A percentile compares a stretch with the other conserved stretches of the same genome.
Conservation (phyloP, 305 asterid genomes). For the Solanum hybrid region DNA sequence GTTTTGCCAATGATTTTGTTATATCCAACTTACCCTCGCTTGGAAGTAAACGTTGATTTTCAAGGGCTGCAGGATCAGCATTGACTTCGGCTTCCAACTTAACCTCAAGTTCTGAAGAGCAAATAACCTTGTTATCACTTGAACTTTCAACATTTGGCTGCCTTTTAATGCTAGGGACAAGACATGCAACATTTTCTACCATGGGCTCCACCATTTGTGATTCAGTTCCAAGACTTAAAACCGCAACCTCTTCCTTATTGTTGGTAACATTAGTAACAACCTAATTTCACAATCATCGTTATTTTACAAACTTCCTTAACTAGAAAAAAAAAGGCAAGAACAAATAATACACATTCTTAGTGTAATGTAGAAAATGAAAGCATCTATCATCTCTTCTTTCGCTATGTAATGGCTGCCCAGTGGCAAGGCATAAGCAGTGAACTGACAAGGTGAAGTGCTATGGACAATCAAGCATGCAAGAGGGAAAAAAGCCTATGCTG, state of each 20-base stretch:
- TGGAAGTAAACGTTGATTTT: conserved; percentile 20
- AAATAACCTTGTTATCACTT: conserved; percentile 24
- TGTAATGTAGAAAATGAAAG: neutral
- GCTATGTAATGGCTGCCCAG: neutral
- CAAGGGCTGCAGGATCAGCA: conserved; percentile 23
- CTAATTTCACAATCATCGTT: conserved; percentile 24
- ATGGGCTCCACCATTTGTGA: conserved; percentile 28
- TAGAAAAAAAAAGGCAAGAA: neutral
- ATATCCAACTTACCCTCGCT: conserved; percentile 28
- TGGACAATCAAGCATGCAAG: neutral
- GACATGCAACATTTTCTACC: conserved; percentile 22
- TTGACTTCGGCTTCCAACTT: conserved; percentile 33
- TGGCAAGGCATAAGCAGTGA: neutral
- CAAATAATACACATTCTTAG: neutral
- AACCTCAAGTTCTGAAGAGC: conserved; percentile 34
- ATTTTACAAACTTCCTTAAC: neutral
- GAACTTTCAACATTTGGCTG: conserved; percentile 25
- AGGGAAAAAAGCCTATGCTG: neutral
- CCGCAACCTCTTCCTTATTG: conserved; percentile 25
- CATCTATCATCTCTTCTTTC: neutral
- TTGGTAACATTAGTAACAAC: conserved; percentile 25
- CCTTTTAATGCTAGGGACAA: conserved; percentile 24
- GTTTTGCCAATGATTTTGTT: conserved; percentile 22
- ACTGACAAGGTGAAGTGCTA: neutral
- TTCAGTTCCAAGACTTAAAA: conserved; percentile 26